Base-by-base conservation (phyloP, 2,329 filamentous ascomycete species). In the Penicillium sp. region DNA sequence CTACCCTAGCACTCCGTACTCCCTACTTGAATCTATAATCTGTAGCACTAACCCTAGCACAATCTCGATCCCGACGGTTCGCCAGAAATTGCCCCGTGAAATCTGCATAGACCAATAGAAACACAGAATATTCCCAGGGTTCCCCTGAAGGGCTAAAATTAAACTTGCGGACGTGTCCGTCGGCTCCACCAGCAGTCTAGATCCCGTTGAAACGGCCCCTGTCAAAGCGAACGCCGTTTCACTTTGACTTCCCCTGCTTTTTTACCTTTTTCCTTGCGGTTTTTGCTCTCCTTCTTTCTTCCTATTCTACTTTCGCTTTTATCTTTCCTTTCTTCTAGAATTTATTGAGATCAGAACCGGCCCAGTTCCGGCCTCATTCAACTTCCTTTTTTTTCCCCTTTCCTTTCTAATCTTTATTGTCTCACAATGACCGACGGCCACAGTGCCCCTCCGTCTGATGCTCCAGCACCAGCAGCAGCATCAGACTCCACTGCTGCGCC, bases 361-460 rank as follows among this genome's bases (percentile, higher is more conserved):
- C 35, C 32, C 37, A 40, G 35, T 53, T 42, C 42, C 38, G 50
- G 42, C 38, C 34, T 45, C 34, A 18, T 26, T 29, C 11, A 55
- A 40, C 13, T 34, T 45, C 34, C 14, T 39, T 50, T n/a, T 39
- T 50, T 42, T n/a, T 18, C 11, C 43, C 20, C 18, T 50, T 45
- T 50, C 13, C 31, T 50, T 52, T 52, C 20, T 24, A n/a, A 29
- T 18, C 40, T 45, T 31, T 18, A n/a, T 47, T n/a, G 4, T 49
- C 38, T 49, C 58, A 53, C 18, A 35, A 65, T 66, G 64, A 59
- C 58, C 20, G 61, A 64, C 22, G 61, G 58, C 13, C 54, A 62
- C 29, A 51, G 52, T 53, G 50, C 59, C 50, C 56, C 57, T 31
- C 40, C 55, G 18, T 47, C 50, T 42, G 61, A 58, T 22, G 54